These are phyloP conservation scores for Ziziphus jujuba DNA, from an alignment of 306 rosid genomes.

Conservation along the genomic window DNA sequence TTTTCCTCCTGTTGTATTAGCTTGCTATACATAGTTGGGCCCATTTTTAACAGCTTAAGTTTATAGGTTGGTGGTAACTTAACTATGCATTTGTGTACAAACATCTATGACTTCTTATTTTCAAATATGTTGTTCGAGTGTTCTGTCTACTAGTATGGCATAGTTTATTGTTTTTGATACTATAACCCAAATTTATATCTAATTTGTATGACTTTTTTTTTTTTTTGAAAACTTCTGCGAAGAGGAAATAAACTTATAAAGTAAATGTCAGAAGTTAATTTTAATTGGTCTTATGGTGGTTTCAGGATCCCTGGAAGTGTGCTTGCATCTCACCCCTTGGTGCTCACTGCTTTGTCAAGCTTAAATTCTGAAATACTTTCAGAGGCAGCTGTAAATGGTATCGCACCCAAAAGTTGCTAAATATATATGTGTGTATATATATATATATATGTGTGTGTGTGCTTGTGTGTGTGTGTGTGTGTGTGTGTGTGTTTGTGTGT, in stretches of 20 bases:
- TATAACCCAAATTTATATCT: neutral
- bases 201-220: neutral
- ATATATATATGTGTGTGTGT: neutral
- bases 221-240: neutral
- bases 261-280: conserved; percentile 6
- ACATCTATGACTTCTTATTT: too few species aligned
- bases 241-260: too few species aligned
- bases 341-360: conserved; percentile 87
- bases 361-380: conserved; percentile 86
- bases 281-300: conserved; percentile 27
- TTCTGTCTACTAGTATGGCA: neutral
- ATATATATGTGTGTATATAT: neutral
- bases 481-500: neutral
- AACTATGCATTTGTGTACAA: too few species aligned
- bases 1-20: too few species aligned
- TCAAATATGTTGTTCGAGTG: neutral
- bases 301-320: conserved; percentile 88
- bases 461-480: neutral
- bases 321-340: conserved; percentile 92
- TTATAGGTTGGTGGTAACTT: too few species aligned
- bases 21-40: too few species aligned
- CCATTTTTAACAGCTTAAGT: too few species aligned
- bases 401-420: conserved; percentile 3
- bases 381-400: conserved; percentile 99
- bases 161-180: neutral